phyloP scores from a whole-genome alignment of 768 basidiomycete genomes.

The Hypsizygus marmoreus region DNA sequence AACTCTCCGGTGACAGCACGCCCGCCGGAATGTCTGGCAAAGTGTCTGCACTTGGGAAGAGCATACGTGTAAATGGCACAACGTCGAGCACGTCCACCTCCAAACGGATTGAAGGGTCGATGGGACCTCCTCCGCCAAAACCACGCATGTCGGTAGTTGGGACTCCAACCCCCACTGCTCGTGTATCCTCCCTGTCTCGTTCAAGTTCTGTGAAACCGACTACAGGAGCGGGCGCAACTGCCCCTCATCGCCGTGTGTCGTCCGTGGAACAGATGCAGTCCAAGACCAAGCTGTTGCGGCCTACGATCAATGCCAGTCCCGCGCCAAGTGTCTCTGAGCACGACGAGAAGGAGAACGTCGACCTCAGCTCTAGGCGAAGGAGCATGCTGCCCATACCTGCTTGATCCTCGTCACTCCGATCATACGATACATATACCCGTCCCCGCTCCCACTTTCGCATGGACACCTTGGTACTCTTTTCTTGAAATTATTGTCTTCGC shows the following conservation, averaged over 20 bases:
- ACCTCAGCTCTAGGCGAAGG: constrained; percentile 28
- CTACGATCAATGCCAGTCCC: constrained; percentile 35
- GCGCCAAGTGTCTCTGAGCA: constrained; percentile 42
- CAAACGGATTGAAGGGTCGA: constrained; percentile 38
- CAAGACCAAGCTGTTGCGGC: constrained; percentile 32
- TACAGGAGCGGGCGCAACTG: constrained; percentile 31
- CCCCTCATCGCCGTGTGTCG: constrained; percentile 35
- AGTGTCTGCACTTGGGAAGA: constrained; percentile 49
- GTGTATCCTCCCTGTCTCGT: constrained; percentile 36
- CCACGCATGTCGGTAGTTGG: constrained; percentile 35
- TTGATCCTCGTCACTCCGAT: constrained; percentile 7
- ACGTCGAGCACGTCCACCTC: constrained; percentile 23
- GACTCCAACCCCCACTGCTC: constrained; percentile 40
- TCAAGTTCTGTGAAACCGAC: constrained; percentile 34
- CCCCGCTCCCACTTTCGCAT: neutral
- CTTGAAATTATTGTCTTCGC: constrained; percentile 24
- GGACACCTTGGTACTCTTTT: constrained; percentile 4
- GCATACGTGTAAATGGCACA: constrained; percentile 45
- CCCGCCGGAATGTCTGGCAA: constrained; percentile 29
- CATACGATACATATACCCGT: neutral
- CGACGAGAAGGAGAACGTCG: constrained; percentile 65
- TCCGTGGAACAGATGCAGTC: constrained; percentile 34
- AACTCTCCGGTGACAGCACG: constrained; percentile 36
- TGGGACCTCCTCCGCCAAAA: constrained; percentile 53
- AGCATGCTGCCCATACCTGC: constrained; percentile 35